A percentile compares a stretch with the other conserved stretches of the same genome.
Conservation (phyloP, 2,329 filamentous ascomycete species). For the Pseudohalonectria lignicola region DNA sequence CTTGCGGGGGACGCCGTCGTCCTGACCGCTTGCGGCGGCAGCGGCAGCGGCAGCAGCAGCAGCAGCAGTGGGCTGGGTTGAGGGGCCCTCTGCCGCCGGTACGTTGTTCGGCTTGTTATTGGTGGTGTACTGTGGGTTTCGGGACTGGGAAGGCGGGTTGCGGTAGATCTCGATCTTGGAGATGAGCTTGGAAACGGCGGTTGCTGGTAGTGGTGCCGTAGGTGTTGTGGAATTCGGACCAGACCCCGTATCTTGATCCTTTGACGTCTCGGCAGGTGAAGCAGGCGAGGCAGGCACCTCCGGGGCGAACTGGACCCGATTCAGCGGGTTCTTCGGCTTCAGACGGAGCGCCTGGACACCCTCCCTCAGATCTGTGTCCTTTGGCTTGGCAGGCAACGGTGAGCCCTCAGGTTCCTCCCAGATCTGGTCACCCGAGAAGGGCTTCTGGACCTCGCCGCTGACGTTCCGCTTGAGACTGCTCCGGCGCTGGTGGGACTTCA, state of each 20-base stretch:
- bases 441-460: conserved; percentile 54
- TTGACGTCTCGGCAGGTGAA: conserved; percentile 20
- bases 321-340: conserved; percentile 55
- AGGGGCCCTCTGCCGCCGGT: neutral
- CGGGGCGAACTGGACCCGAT: conserved; percentile 44
- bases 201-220: conserved; percentile 13
- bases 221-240: too few species aligned
- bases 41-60: neutral
- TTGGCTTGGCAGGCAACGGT: conserved; percentile 15
- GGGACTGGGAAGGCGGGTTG: conserved; percentile 74
- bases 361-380: conserved; percentile 9
- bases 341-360: conserved; percentile 36
- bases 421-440: conserved; percentile 69
- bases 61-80: neutral
- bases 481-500: conserved; percentile 35
- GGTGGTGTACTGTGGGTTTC: conserved; percentile 67
- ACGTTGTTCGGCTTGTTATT: conserved; percentile 49
- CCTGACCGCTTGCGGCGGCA: neutral
- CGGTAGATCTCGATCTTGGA: conserved; percentile 57
- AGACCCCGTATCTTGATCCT: too few species aligned
- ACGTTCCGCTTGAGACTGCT: conserved; percentile 59
- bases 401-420: conserved; percentile 73
- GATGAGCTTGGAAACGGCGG: conserved; percentile 22
- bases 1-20: conserved; percentile 43
- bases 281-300: conserved; percentile 23